Base-by-base conservation (phyloP, 2,329 filamentous ascomycete genomes). In the Penicillium brasilianum region DNA sequence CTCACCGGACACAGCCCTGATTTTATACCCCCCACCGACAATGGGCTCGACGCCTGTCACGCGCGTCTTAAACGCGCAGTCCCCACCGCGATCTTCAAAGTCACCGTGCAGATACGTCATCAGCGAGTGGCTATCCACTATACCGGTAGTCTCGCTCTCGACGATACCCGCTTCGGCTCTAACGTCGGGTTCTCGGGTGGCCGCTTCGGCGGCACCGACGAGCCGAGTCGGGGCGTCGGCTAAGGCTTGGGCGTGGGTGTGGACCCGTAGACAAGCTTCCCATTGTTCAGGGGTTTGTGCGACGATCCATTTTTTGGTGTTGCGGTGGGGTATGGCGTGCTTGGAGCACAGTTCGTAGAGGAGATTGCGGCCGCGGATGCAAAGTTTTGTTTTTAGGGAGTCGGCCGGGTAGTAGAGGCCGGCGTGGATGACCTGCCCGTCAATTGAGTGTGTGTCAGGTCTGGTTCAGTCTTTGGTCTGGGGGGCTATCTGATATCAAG, bases 241-340 rank as follows among this genome's bases (percentile, higher is more conserved):
- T 46, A 88, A 81, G 7, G 73, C 71, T 46, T 79, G 77, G 2
- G 85, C 82, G 62, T 86, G 85, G 1, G 80, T 75, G 71, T 88
- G 83, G 0, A 87, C 75, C 46, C 81, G 81, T 2, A 78, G 62
- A 46, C 78, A 80, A 2, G 86, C 87, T n/a, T 80, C 83, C 73
- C 86, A 84, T 80, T 98, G 91, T 50, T 79, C 80, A 1, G 83
- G 82, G 55, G 88, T 90, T 80, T 98, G 95, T 0, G 94, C 94
- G 1, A 98, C 91, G 70, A 98, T 90, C 93, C 94, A 97, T 81
- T 97, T 98, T 61, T 93, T 93, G 25, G 88, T 90, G 73, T 89
- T 89, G 57, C 83, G 83, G 78, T 95, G 85, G 0, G 87, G 87
- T 54, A 99, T 90, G 59, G 78, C 77, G 70, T 91, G 81, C 59